Evolutionary conservation across 2,329 filamentous ascomycete species (phyloP), one percentile per base, ranked within the genome.

Genomic region (Ophiostoma triangulosporum): DNA sequence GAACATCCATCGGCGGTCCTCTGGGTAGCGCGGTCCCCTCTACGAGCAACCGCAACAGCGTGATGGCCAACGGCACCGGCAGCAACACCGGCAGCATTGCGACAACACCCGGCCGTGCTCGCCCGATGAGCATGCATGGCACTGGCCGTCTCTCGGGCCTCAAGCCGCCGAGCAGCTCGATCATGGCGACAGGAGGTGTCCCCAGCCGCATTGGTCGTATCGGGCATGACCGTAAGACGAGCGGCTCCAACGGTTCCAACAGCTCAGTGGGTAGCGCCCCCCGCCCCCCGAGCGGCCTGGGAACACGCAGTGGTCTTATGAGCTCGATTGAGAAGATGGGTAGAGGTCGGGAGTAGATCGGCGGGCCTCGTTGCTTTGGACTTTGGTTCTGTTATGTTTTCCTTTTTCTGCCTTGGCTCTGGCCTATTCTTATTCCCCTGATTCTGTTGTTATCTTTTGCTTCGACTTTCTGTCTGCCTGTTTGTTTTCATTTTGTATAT

Each of bases 321-420:
- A 85, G 77, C 61, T 88, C 85, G 17, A 93, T 94, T 65, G 88
- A 94, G 73, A 81, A 83, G 68, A 94, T 94, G 88, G 88, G 88
- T 9, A 82, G 75, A 14, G 70, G 73, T 8, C 69, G 73, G 40
- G 70, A 58, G 27, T 62, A 66, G 49, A 50, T 22, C 29, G 24
- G 26, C 6, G 26, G 26, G 29, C n/a, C 36, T 45, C 7, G 33
- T 22, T 36, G 6, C 26, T 7, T 14, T 49, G 6, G 4, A 29
- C 29, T 48, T n/a, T 27, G 50, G 43, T 43, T 11, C 5, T n/a
- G 9, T 11, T 32, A 17, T 36, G 8, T 22, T 52, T 35, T 40
- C 11, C 9, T 20, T 11, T 33, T 31, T 15, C 32, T 29, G 29
- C 26, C 26, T 12, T 32, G 6, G 40, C 15, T 33, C 31, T n/a